Evolutionary conservation across 176 grass and related monocot species (phyloP), one percentile per base, ranked within the genome.

Genomic region (Carex scoparia): DNA sequence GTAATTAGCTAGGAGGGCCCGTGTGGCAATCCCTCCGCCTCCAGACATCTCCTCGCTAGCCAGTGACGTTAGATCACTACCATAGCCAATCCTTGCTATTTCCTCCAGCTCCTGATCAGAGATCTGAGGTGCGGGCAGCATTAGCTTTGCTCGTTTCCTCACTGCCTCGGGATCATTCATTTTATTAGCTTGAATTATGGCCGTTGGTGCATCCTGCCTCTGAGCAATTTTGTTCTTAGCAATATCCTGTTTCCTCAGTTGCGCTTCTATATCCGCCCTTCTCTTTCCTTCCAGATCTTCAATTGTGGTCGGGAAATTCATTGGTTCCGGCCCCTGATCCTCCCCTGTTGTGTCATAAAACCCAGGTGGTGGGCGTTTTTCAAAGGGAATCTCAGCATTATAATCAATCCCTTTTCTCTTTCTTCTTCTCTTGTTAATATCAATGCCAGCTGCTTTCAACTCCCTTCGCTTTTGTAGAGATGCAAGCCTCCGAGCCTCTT

Each of bases 141-240:
- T 97, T 79, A 97, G 78, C 86, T 97, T 97, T 63, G 92, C 92
- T 77, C 94, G 90, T 84, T 88, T 97, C 70, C 90, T 90, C 79
- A 97, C 94, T 81, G 94, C 88, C 90, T 97, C 94, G 16, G 94
- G 94, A 79, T 94, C 94, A 73, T 97, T 97, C 80, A 97, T 89
- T 85, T 94, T 97, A 90, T 97, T 97, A 11, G 90, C 94, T 85
- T 97, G 94, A 57, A 94, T 86, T 88, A 97, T 94, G 23, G 94
- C 85, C 60, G 92, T 79, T 82, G 92, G 94, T n/a, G 94, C 94
- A 91, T 97, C 94, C 81, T 97, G 92, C 70, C 90, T 91, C 80
- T 92, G 90, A 65, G 91, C 85, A 79, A 97, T 94, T 80, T 97
- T 97, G 81, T 97, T 97, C 89, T 75, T 97, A 23, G 87, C 92